Evolutionary conservation across 495 filamentous ascomycete genomes (phyloP), one percentile per base, ranked within the genome.

Genomic region (Clohesyomyces aquaticus): DNA sequence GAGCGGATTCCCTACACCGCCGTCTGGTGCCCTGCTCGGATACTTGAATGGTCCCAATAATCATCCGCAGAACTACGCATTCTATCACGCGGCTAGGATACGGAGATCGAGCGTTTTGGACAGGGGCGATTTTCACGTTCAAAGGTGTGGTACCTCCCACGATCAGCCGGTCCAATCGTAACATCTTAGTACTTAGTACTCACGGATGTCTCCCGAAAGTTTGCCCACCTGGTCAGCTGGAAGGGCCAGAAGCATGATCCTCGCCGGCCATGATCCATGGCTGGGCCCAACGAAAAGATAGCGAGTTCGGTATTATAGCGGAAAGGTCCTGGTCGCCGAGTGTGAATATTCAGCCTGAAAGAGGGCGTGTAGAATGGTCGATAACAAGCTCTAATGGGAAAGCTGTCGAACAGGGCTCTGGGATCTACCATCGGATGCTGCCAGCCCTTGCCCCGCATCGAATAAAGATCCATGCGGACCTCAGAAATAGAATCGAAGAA

Each of bases 131-230:
- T 38, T 16, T 27, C 32, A 41, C 29, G 16, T 32, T 22, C 28
- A 45, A 28, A 45, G n/a, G 21, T 61, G 46, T 55, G 59, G 50
- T 63, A 45, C 23, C 59, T 25, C 10, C 38, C 25, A 63, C 22
- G 3, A 63, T 63, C 59, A 63, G 49, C 59, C 59, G 19, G 42
- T n/a, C 59, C 59, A 63, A 63, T 63, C 41, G 23, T 63, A 50
- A 23, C 26, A 48, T 55, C 1, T 14, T 45, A 41, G n/a, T 23
- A 63, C 1, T 14, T 45, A 41, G n/a, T 23, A 63, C 41, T 54
- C 32, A 55, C 59, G 49, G 45, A 47, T 48, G 16, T 10, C 22
- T 55, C 41, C 35, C 45, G 16, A 32, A 35, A 60, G 27, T 32
- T 43, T 41, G 32, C 58, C 32, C 11, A 23, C 58, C 58, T 29